Evolutionary conservation across 805 yeast genomes (phyloP).

Genomic region (Helenozyma baotianmanensis): DNA sequence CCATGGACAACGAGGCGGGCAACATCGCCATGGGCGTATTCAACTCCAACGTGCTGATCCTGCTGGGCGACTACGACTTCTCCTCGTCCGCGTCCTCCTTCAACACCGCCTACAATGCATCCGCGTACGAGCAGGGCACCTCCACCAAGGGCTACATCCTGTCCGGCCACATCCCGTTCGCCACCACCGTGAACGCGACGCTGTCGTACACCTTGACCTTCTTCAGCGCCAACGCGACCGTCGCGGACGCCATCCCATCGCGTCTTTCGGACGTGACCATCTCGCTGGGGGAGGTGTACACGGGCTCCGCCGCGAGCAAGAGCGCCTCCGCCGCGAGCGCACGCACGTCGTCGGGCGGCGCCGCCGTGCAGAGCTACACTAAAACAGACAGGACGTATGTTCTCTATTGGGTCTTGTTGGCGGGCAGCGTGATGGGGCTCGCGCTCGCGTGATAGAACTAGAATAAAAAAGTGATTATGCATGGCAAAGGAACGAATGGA

Average conservation of each 20-base stretch:
- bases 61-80: not conserved
- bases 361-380: conserved; percentile 1
- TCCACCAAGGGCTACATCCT: conserved; percentile 23
- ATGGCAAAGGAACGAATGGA: no score
- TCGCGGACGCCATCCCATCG: conserved; percentile 18
- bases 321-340: conserved; percentile 18
- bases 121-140: conserved; percentile 8
- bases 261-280: conserved; percentile 23
- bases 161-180: conserved; percentile 50
- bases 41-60: conserved; percentile 15
- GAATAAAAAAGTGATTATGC: no score
- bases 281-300: conserved; percentile 24
- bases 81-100: conserved; percentile 2
- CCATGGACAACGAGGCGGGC: conserved; percentile 57
- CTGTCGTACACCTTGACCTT: conserved; percentile 9
- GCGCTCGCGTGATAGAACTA: not conserved
- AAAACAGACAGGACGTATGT: conserved; percentile 1
- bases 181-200: conserved; percentile 16
- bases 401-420: conserved; percentile 1
- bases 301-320: not conserved
- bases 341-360: conserved; percentile 6
- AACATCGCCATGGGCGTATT: conserved; percentile 56
- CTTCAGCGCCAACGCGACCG: conserved; percentile 6
- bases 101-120: conserved; percentile 3
- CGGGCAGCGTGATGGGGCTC: conserved; percentile 8